Percentiles rank a stretch among this genome's conserved stretches.
These are phyloP conservation scores for Phyllosticta citrichinensis DNA, from an alignment of 2,329 filamentous ascomycete genomes.

Conservation along the genomic window DNA sequence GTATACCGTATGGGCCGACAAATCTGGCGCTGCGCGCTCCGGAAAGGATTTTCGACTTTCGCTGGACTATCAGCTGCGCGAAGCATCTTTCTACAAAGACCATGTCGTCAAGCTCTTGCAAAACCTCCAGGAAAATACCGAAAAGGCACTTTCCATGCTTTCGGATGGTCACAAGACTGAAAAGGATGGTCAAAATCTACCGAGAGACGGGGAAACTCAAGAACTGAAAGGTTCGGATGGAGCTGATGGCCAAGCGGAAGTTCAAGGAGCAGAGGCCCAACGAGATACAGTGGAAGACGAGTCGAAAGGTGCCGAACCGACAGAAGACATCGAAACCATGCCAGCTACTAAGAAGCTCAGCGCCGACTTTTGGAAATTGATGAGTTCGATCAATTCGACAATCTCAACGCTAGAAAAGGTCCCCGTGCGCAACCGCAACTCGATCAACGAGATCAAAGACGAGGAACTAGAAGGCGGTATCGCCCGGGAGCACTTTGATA, in stretches of 20 bases:
- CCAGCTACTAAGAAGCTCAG: background rate
- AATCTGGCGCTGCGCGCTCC: constrained; percentile 14
- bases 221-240: no score
- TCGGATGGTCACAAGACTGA: background rate
- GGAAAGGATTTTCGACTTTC: constrained; percentile 11
- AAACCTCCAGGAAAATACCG: background rate
- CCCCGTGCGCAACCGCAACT: background rate
- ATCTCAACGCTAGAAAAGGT: background rate
- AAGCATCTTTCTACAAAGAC: constrained; percentile 14
- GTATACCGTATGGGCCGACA: constrained; percentile 14
- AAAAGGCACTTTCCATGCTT: background rate
- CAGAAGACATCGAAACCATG: background rate
- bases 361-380: background rate
- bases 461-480: background rate
- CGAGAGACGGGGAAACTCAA: background rate
- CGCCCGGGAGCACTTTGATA: constrained; percentile 11
- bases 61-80: constrained; percentile 14
- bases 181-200: background rate
- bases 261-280: background rate
- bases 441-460: constrained; percentile 8
- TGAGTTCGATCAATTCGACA: background rate
- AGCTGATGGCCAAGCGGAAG: background rate
- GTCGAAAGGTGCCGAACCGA: background rate
- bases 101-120: background rate
- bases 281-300: background rate